Evolutionary conservation across 1,139 yeast genomes (phyloP).

Genomic region (Candida sp.): DNA sequence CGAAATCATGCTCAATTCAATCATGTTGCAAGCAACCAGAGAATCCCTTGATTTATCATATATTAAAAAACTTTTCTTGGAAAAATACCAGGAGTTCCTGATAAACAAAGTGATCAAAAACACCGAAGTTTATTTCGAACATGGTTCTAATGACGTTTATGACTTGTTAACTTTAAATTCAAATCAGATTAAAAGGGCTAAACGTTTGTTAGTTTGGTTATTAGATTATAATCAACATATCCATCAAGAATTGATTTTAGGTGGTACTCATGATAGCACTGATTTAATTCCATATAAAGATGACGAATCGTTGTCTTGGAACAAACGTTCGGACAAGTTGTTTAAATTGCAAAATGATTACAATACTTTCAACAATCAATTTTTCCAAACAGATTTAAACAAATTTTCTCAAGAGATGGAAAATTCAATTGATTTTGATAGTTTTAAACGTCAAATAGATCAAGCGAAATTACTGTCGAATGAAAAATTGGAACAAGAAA

Average conservation of each 20-base stretch:
- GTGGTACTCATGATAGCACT: slow-evolving; percentile 3
- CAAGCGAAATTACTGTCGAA: slow-evolving; percentile 7
- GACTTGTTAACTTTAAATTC: slow-evolving; percentile 26
- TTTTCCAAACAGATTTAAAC: slow-evolving; percentile 17
- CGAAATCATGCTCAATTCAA: slow-evolving; percentile 24
- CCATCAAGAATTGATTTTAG: slow-evolving; percentile 12
- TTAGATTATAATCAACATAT: slow-evolving; percentile 32
- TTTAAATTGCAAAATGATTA: slow-evolving; percentile 13
- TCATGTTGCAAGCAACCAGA: slow-evolving; percentile 30
- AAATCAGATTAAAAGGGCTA: slow-evolving; percentile 28
- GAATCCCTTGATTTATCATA: slow-evolving; percentile 29
- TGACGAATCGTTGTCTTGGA: slow-evolving; percentile 35
- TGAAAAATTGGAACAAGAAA: slow-evolving; percentile 12
- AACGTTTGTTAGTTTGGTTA: slow-evolving; percentile 37
- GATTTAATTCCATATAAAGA: slow-evolving; percentile 26
- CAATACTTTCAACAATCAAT: slow-evolving; percentile 4
- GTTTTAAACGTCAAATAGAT: slow-evolving; percentile 12
- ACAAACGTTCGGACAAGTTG: slow-evolving; percentile 20
- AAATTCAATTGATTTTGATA: slow-evolving; percentile 11
- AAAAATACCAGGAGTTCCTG: slow-evolving; percentile 24
- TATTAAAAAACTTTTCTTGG: slow-evolving; percentile 19
- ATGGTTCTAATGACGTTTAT: slow-evolving; percentile 18
- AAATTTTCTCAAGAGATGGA: slow-evolving; percentile 18
- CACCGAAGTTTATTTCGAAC: slow-evolving; percentile 34
- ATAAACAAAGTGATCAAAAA: slow-evolving; percentile 23